Percentiles rank a stretch among this genome's conserved stretches.
Conservation (phyloP, 257 asterid species). For the Penstemon eatonii region DNA sequence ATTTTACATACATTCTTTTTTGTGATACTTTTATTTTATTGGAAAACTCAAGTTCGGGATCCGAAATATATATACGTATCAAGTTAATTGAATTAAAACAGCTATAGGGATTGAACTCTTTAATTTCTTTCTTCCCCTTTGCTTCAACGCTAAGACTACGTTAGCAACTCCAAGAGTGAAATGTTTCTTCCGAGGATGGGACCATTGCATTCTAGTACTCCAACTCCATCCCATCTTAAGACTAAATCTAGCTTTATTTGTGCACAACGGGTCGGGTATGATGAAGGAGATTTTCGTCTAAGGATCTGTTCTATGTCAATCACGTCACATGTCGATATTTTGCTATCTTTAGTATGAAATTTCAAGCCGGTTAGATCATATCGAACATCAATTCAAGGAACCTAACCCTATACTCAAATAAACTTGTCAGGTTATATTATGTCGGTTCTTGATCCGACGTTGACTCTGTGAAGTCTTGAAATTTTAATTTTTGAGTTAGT, state of each 20-base stretch:
- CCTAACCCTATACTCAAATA: too few relatives aligned
- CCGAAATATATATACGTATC: constrained; percentile 7
- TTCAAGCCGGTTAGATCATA: too few relatives aligned
- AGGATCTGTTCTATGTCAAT: too few relatives aligned
- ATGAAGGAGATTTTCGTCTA: too few relatives aligned
- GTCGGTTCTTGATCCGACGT: too few relatives aligned
- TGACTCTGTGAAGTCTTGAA: too few relatives aligned
- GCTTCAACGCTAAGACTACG: constrained; percentile 49
- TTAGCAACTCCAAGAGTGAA: constrained; percentile 23
- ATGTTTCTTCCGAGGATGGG: constrained; percentile 44
- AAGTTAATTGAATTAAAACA: constrained; percentile 19
- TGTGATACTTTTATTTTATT: constrained; percentile 32
- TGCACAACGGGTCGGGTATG: too few relatives aligned
- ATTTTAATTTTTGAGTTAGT: too few relatives aligned
- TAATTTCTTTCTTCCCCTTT: constrained; percentile 23
- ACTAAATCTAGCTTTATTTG: background rate
- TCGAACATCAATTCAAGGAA: too few relatives aligned
- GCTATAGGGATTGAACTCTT: constrained; percentile 1
- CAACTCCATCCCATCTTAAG: constrained; percentile 5
- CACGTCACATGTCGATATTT: too few relatives aligned
- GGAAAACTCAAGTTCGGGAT: constrained; percentile 50
- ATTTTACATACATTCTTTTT: constrained; percentile 34
- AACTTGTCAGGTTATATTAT: too few relatives aligned
- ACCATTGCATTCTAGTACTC: constrained; percentile 34
- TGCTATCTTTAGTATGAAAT: too few relatives aligned